A percentile compares a stretch with the other conserved stretches of the same genome.
phyloP scores from a whole-genome alignment of 257 asterid species.

The Przewalskia tangutica region DNA sequence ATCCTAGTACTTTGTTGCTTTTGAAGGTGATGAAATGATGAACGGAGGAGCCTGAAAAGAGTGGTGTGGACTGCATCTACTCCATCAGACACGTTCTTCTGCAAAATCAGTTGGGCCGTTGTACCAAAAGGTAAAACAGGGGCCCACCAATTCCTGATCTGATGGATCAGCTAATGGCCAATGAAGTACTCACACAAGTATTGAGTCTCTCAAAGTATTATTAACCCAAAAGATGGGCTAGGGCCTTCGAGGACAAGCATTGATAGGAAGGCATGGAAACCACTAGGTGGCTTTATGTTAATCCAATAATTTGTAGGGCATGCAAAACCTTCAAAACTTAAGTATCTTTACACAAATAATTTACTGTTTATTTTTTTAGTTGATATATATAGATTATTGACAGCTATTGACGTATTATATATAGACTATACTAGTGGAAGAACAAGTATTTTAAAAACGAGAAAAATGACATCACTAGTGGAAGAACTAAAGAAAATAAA shows the following conservation, averaged over 20 bases:
- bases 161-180: background rate
- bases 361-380: too few relatives aligned
- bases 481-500: too few relatives aligned
- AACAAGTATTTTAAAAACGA: too few relatives aligned
- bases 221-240: background rate
- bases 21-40: background rate
- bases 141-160: background rate
- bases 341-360: too few relatives aligned
- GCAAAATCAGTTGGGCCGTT: conserved; percentile 5
- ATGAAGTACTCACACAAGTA: background rate
- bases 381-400: too few relatives aligned
- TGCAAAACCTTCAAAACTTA: background rate
- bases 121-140: background rate
- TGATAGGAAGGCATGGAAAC: background rate
- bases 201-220: background rate
- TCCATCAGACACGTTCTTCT: background rate
- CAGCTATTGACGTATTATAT: too few relatives aligned
- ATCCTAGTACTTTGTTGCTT: too few relatives aligned
- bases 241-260: background rate
- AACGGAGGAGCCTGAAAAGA: background rate
- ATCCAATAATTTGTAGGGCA: background rate
- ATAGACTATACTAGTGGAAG: too few relatives aligned
- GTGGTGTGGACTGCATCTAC: background rate
- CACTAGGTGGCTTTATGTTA: background rate
- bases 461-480: too few relatives aligned